A percentile compares a stretch with the other conserved stretches of the same genome.
Conservation (phyloP, 106 monocot species). For the Cymbidium sinense region DNA sequence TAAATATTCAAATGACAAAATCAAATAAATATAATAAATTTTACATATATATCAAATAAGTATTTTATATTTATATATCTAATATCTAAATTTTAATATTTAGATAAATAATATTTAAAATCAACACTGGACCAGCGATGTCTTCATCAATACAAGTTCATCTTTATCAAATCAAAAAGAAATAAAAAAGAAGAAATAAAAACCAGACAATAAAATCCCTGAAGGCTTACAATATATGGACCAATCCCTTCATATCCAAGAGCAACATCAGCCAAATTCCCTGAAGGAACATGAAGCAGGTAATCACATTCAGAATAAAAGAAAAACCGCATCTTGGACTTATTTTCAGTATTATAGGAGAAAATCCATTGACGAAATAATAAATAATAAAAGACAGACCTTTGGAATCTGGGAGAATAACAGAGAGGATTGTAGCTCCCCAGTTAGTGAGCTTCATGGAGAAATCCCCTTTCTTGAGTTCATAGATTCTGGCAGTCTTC, state of each 20-base stretch:
- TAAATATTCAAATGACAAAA: too few species aligned
- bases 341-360: neutral
- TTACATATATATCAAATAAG: too few species aligned
- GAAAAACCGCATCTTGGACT: neutral
- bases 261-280: conserved; percentile 66
- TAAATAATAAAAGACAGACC: conserved; percentile 23
- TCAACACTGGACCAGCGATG: too few species aligned
- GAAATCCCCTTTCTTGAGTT: conserved; percentile 72
- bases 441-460: conserved; percentile 78
- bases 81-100: too few species aligned
- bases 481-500: conserved; percentile 46
- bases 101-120: too few species aligned
- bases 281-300: conserved; percentile 21
- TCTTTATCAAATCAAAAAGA: neutral
- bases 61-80: too few species aligned
- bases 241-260: conserved; percentile 38
- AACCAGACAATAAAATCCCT: neutral
- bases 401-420: conserved; percentile 68
- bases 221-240: conserved; percentile 33
- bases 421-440: conserved; percentile 78
- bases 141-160: neutral
- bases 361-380: neutral
- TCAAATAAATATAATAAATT: too few species aligned
- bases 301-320: neutral
- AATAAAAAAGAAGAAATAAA: neutral